Conservation (phyloP, 257 asterid species). For the Capsicum baccatum region DNA sequence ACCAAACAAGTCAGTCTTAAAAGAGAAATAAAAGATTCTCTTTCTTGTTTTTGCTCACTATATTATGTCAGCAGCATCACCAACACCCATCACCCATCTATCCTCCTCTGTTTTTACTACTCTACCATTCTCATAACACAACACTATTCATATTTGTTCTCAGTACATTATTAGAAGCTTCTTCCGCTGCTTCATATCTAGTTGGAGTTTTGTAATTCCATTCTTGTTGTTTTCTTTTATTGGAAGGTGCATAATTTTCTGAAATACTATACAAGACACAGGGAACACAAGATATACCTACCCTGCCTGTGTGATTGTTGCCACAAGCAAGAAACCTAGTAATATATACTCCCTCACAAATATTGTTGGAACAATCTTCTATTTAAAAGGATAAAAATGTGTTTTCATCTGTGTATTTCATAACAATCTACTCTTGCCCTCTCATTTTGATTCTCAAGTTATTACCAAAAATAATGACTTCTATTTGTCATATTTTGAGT, state of each 20-base stretch:
- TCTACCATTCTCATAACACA: too few species aligned
- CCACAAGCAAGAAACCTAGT: background rate
- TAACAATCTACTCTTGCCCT: too few species aligned
- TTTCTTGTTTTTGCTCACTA: background rate
- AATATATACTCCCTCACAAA: too few species aligned
- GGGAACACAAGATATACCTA: background rate
- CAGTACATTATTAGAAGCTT: background rate
- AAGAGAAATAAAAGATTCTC: background rate
- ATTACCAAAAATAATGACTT: too few species aligned
- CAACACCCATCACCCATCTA: background rate
- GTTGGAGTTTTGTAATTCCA: background rate
- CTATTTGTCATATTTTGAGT: too few species aligned
- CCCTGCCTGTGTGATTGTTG: background rate
- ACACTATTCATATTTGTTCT: too few species aligned
- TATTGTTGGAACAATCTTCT: too few species aligned
- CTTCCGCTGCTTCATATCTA: background rate
- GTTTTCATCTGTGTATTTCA: too few species aligned
- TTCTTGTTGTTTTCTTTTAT: background rate
- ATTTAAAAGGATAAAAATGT: too few species aligned
- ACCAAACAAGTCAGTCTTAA: background rate
- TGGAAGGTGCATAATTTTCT: background rate
- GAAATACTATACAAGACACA: background rate
- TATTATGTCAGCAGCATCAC: slow-evolving; percentile 1
- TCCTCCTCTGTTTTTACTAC: background rate
- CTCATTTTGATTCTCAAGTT: too few species aligned